Evolutionary conservation across 106 monocot species (phyloP).

Genomic region (Chionographis japonica): DNA sequence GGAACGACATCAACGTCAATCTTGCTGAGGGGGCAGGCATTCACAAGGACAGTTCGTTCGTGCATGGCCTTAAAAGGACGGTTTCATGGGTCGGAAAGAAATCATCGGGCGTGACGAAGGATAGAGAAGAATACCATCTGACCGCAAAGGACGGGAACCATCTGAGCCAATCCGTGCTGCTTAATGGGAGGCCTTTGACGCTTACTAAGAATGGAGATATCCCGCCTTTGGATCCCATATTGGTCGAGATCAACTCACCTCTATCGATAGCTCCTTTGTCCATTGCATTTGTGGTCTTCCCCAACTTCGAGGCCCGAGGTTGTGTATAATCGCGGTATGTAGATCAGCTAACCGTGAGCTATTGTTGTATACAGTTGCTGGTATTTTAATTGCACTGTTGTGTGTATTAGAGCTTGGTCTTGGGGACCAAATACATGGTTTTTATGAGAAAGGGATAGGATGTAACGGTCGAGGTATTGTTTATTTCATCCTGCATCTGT

Average conservation of each 20-base stretch:
- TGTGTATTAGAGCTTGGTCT: no score
- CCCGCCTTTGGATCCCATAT: constrained; percentile 41
- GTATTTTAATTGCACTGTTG: no score
- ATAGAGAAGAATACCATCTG: constrained; percentile 78
- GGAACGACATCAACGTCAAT: constrained; percentile 41
- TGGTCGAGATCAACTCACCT: constrained; percentile 23
- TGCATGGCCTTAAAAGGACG: constrained; percentile 47
- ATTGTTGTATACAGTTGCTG: no score
- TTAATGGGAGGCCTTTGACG: constrained; percentile 56
- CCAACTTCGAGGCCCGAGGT: constrained; percentile 56
- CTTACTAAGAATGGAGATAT: constrained; percentile 47
- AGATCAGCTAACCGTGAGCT: no score
- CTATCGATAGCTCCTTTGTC: constrained; percentile 46
- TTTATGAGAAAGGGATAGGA: no score
- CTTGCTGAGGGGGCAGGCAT: constrained; percentile 14
- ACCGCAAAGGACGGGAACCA: constrained; percentile 42
- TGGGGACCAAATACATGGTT: no score
- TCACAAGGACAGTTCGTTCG: constrained; percentile 17
- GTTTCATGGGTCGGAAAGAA: constrained; percentile 65
- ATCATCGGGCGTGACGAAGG: constrained; percentile 23
- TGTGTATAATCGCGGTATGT: constrained; percentile 11
- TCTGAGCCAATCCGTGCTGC: constrained; percentile 40
- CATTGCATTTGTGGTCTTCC: constrained; percentile 61
- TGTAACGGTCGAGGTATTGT: no score
- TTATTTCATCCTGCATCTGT: no score